A percentile compares a stretch with the other conserved stretches of the same genome.
Evolutionary conservation across 495 filamentous ascomycete species (phyloP).

Genomic region (Zalerion maritima): DNA sequence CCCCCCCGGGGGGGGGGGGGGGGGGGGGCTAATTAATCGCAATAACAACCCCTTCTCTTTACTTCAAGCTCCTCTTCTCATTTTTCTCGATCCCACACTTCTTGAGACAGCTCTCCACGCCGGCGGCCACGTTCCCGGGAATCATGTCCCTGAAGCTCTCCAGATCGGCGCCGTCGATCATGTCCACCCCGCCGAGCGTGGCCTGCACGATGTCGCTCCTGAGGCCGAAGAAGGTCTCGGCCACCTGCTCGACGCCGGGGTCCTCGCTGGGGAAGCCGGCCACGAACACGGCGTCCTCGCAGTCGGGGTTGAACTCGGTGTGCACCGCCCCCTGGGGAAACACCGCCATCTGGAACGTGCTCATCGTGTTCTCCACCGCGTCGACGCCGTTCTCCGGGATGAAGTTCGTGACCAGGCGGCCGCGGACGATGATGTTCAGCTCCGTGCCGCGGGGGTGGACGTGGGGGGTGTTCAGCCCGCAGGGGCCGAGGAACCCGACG

Average conservation of each 20-base stretch:
- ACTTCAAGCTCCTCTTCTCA: no score
- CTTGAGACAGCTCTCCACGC: conserved; percentile 31
- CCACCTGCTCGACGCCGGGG: conserved; percentile 29
- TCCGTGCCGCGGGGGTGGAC: conserved; percentile 30
- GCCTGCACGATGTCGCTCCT: conserved; percentile 28
- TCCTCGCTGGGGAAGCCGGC: conserved; percentile 35
- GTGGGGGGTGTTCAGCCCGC: conserved; percentile 35
- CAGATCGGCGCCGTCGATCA: conserved; percentile 28
- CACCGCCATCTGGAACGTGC: conserved; percentile 27
- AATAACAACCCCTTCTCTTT: no score
- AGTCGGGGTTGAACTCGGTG: conserved; percentile 38
- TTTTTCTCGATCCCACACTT: conserved; percentile 20
- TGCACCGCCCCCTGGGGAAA: conserved; percentile 38
- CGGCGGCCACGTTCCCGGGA: conserved; percentile 29
- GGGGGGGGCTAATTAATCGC: no score
- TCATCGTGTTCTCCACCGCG: conserved; percentile 21
- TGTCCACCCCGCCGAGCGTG: conserved; percentile 22
- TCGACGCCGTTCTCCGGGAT: conserved; percentile 34
- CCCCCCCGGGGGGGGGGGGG: no score
- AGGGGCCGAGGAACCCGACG: conserved; percentile 27
- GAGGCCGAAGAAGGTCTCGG: conserved; percentile 36
- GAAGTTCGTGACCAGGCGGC: conserved; percentile 30
- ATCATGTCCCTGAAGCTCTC: conserved; percentile 27
- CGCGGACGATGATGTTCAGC: conserved; percentile 27
- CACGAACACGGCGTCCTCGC: conserved; percentile 32